Base-by-base conservation (phyloP, 148 eudicot genomes). In the Gaultheria prostrata region DNA sequence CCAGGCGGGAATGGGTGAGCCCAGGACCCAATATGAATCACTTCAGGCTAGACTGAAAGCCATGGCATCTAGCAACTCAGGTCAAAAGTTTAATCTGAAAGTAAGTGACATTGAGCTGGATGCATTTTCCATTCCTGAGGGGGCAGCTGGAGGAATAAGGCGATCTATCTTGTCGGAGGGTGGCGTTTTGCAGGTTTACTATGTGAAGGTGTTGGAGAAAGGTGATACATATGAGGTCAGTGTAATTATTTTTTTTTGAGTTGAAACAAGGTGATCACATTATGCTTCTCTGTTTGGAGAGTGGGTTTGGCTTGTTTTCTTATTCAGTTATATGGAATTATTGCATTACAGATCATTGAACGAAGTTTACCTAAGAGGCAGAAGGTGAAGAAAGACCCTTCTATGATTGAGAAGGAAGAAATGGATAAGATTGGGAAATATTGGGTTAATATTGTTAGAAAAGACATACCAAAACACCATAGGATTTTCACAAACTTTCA, bases 151-250 rank as follows among this genome's bases (percentile, higher is more conserved):
- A 86, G 87, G 89, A 56, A 94, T 93, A 85, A 87, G 87, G 79
- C 86, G 99, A 81, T 90, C 89, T 59, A 97, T 97, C 59, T 85
- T 94, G 90, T 88, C 95, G 7, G 99, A 97, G 45, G 88, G 92
- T 84, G 97, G 97, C 78, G 87, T 88, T 78, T 84, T 97, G 92
- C 98, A 97, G 85, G 93, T 94, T 81, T 92, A 80, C 91, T 93
- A 91, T 86, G 99, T 97, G 76, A 97, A 94, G 89, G 95, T 97
- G 72, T 88, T 97, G 90, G 99, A 97, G 87, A 97, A 94, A 88
- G 99, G 99, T 81, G 99, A 97, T 77, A 90, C 97, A 24, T 97
- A 97, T 84, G 99, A 97, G 98, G 99, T 94, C 72, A 81, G 86
- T 81, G 63, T 65, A 21, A 43, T 76, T 14, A 3, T 5, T 65